phyloP scores from a whole-genome alignment of 2,329 filamentous ascomycete species.

The Fusarium transvaalense region DNA sequence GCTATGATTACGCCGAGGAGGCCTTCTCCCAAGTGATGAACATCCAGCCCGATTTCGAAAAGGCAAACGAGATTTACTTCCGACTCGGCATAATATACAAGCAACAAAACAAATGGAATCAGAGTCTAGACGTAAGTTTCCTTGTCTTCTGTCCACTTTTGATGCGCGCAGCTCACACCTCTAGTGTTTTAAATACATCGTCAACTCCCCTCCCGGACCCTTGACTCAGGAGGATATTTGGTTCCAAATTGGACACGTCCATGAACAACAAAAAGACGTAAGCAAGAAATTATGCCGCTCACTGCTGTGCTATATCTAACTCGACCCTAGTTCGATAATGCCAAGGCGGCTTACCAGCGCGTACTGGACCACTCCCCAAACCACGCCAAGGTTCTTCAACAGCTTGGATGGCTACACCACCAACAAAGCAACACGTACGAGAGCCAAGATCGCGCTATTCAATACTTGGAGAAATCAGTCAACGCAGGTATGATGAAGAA shows the following conservation, averaged over 20 bases:
- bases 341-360: constrained; percentile 90
- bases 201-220: constrained; percentile 89
- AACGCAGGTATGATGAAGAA: constrained; percentile 75
- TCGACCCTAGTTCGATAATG: constrained; percentile 82
- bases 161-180: constrained; percentile 6
- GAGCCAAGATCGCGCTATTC: constrained; percentile 95
- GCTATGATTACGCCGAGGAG: constrained; percentile 95
- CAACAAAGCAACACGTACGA: constrained; percentile 92
- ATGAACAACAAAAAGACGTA: constrained; percentile 99
- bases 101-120: constrained; percentile 92
- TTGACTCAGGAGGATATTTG: constrained; percentile 98
- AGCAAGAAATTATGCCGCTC: constrained; percentile 56
- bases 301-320: constrained; percentile 52
- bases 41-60: constrained; percentile 97
- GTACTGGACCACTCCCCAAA: constrained; percentile 95
- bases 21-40: constrained; percentile 99
- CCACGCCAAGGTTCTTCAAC: constrained; percentile 97
- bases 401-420: constrained; percentile 97
- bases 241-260: constrained; percentile 99
- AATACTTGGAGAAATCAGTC: constrained; percentile 97
- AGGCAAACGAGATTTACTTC: constrained; percentile 99
- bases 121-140: constrained; percentile 85
- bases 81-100: constrained; percentile 99
- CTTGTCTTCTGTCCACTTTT: not conserved
- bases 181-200: constrained; percentile 98